Percentiles rank a stretch among this genome's conserved stretches.
Evolutionary conservation across 78 protist genomes (phyloP).

Genomic region (Polysphondylium violaceum): DNA sequence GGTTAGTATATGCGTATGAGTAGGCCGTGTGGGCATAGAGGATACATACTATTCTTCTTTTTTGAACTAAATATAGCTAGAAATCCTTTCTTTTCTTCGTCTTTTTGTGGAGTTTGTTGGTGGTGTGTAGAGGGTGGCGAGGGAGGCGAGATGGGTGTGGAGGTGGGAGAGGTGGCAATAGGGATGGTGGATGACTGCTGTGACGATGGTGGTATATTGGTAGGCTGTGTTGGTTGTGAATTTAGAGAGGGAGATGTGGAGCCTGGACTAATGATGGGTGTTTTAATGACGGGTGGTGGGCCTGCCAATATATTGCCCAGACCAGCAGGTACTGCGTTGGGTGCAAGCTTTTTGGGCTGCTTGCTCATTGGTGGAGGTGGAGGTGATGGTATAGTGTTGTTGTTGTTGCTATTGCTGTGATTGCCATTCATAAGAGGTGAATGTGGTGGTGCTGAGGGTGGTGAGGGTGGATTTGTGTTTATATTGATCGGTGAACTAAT

Average conservation of each 20-base stretch:
- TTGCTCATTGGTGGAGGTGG: constrained; percentile 43
- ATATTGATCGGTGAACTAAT: constrained; percentile 29
- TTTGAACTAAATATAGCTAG: neutral
- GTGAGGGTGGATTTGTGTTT: neutral
- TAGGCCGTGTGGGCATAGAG: neutral
- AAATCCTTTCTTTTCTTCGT: constrained; percentile 60
- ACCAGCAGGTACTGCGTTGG: constrained; percentile 33
- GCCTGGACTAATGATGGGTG: neutral
- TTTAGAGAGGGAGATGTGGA: constrained; percentile 6
- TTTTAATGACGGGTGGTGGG: neutral
- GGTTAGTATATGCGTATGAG: no score
- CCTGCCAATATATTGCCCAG: constrained; percentile 29
- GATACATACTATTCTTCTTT: constrained; percentile 51
- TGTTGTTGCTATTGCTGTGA: constrained; percentile 9
- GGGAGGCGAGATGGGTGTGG: constrained; percentile 37
- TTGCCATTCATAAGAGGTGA: constrained; percentile 10
- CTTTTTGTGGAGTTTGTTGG: constrained; percentile 10
- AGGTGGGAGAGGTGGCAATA: constrained; percentile 27
- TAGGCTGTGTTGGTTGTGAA: neutral
- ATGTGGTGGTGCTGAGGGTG: neutral
- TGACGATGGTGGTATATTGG: neutral
- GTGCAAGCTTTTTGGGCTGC: constrained; percentile 69
- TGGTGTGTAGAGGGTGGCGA: constrained; percentile 41
- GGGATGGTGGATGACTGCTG: neutral
- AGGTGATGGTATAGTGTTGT: constrained; percentile 37